Evolutionary conservation across 345 rosid species (phyloP).

Genomic region (Citrus inodora): DNA sequence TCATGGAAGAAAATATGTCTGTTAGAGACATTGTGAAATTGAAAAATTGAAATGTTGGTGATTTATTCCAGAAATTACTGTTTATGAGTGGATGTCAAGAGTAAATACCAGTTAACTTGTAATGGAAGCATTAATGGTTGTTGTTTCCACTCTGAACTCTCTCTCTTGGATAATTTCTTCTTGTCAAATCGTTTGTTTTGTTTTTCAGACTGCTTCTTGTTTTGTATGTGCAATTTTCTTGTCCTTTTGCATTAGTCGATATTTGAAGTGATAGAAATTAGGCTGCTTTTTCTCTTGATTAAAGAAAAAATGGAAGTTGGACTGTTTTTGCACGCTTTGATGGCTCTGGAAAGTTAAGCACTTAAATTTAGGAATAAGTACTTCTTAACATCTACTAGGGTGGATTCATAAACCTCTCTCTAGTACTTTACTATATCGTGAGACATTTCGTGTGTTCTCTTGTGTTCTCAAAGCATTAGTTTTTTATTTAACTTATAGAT

Average conservation of each 20-base stretch:
- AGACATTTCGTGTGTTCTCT: not conserved
- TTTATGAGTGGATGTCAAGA: not conserved
- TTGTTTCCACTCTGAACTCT: not conserved
- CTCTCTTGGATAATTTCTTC: not conserved
- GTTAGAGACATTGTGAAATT: not conserved
- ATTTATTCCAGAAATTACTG: not conserved
- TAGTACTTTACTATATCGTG: not conserved
- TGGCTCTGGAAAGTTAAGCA: not conserved
- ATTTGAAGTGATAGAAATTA: not conserved
- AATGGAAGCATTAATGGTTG: not conserved
- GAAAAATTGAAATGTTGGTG: not conserved
- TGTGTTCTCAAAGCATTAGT: not conserved
- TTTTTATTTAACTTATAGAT: not conserved
- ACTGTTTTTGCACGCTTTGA: not conserved
- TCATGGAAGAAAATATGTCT: not conserved
- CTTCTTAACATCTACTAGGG: not conserved
- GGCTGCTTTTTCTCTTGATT: not conserved
- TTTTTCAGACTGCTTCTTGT: not conserved
- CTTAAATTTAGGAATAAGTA: not conserved
- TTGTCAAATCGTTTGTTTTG: not conserved
- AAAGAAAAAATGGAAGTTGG: not conserved
- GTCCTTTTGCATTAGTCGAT: not conserved
- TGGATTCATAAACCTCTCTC: not conserved
- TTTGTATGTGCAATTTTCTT: not conserved
- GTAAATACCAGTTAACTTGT: not conserved